Conservation (phyloP, 805 yeast genomes). For the Ascoidea asiatica region DNA sequence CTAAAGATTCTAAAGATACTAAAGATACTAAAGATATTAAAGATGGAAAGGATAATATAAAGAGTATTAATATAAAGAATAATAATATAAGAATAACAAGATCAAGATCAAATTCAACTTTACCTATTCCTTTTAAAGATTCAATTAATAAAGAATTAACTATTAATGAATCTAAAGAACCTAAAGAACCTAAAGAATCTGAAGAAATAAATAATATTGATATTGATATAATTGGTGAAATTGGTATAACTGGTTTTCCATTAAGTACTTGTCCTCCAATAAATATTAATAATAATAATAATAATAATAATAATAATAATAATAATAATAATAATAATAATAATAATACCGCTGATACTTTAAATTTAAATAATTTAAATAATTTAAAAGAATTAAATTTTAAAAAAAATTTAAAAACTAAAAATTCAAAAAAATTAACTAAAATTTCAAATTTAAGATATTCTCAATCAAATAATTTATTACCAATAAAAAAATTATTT, state of each 20-base stretch:
- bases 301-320: too few species aligned
- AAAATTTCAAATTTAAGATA: neutral
- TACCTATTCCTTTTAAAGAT: too few species aligned
- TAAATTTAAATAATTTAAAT: too few species aligned
- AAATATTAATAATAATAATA: too few species aligned
- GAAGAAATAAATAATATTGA: constrained; percentile 57
- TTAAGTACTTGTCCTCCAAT: neutral
- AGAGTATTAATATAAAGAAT: too few species aligned
- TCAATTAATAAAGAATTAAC: too few species aligned
- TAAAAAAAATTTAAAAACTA: neutral
- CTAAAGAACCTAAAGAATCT: constrained; percentile 86
- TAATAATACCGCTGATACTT: neutral
- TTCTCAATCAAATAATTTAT: neutral
- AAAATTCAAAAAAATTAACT: neutral
- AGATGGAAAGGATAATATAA: too few species aligned
- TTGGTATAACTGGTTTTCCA: neutral
- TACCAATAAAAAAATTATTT: neutral
- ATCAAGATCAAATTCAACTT: neutral
- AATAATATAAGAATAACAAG: neutral
- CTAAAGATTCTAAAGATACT: too few species aligned
- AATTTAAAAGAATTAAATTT: neutral
- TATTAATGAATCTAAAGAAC: too few species aligned
- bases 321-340: too few species aligned
- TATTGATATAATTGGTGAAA: constrained; percentile 42
- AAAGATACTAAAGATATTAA: too few species aligned